Base-by-base conservation (phyloP, 140 eudicot genomes). In the Anethum foeniculum region DNA sequence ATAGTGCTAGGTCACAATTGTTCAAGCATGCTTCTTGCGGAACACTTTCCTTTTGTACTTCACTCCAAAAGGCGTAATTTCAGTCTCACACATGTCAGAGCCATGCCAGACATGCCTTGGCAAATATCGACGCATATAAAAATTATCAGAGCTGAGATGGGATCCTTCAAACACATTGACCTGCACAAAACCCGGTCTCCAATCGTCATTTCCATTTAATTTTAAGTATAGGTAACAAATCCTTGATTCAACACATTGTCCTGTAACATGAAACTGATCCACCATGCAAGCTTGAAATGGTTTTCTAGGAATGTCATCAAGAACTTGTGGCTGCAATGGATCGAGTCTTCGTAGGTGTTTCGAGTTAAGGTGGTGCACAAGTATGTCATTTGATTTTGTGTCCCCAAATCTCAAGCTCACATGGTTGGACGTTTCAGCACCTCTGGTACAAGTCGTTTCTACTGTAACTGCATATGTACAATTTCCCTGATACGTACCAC, bases 171-270 rank as follows among this genome's bases (percentile, higher is more conserved):
- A 19, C 18, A 84, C 90, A 62, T 83, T 88, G 44, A 91, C 85
- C 77, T 84, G 90, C 23, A 90, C 93, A 80, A 81, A 91, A 7
- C 96, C 96, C 5, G 96, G 96, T 34, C 93, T 83, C 93, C 96
- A 91, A 43, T 91, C 96, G 27, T 91, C 96, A 11, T 78, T 76
- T 6, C 96, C 96, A 13, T 79, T 60, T 60, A 89, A 43, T 23
- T 87, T 87, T 12, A 91, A 81, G 80, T 87, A 91, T 25, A 91
- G 28, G 64, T 89, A 91, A 76, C 96, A 91, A 11, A 89, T 84
- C 15, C 83, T 87, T 8, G 88, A 84, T 36, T 83, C 86, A 52
- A 91, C 91, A 27, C 96, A 91, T 30, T 47, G 80, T 56, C 93
- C 86, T 10, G 83, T 84, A 68, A 87, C 87, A 38, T 81, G 86